Base-by-base conservation (phyloP, 805 yeast genomes). In the Candida oleophila region DNA sequence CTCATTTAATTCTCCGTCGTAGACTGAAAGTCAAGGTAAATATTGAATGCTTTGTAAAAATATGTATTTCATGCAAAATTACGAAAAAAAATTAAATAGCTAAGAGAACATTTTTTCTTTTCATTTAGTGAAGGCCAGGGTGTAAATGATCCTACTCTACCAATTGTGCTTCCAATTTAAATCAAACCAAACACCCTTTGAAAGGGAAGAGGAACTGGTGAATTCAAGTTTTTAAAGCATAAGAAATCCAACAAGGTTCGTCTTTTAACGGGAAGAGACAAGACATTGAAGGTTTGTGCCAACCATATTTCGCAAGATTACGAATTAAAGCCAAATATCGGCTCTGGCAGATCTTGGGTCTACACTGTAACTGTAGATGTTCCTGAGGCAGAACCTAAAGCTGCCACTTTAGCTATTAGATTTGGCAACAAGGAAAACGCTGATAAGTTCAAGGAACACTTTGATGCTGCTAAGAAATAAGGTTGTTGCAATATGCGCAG, bases 141-240 rank as follows among this genome's bases (percentile, higher is more conserved):
- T n/a, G n/a, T n/a, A n/a, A n/a, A n/a, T n/a, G n/a, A n/a, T n/a
- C n/a, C n/a, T n/a, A n/a, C n/a, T n/a, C n/a, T n/a, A n/a, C n/a
- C n/a, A n/a, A n/a, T n/a, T n/a, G n/a, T n/a, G n/a, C n/a, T n/a
- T n/a, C n/a, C n/a, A n/a, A n/a, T n/a, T n/a, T n/a, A n/a, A n/a
- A n/a, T n/a, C n/a, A n/a, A n/a, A n/a, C n/a, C n/a, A n/a, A n/a
- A n/a, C n/a, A n/a, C n/a, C n/a, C n/a, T n/a, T n/a, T 94, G 99
- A 99, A 94, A 94, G 71, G 99, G 94, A 79, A 88, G 99, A 77
- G 99, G 99, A 60, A 89, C 97, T 33, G 99, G 99, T 63, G 99
- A 94, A 64, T 96, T 90, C 60, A 89, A 94, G 73, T 89, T 94
- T 71, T 82, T 94, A 66, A 78, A 92, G 76, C 97, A 92, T 76